These are phyloP conservation scores for Miamiensis avidus DNA, from an alignment of 169 alveolate genomes.

Conservation along the genomic window DNA sequence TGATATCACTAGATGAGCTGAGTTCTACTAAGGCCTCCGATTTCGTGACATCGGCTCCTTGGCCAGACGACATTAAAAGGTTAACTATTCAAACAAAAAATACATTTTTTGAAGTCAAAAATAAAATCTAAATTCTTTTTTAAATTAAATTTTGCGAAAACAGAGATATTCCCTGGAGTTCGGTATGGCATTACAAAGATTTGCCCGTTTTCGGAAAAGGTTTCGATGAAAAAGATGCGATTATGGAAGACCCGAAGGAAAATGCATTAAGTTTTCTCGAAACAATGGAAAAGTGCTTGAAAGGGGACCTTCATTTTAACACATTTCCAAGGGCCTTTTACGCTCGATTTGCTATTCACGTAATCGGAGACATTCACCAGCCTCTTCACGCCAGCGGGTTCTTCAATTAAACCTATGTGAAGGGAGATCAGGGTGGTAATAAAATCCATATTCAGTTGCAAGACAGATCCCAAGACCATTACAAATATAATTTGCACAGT, in stretches of 20 bases:
- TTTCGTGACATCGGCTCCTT: constrained; percentile 52
- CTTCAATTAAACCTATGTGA: constrained; percentile 56
- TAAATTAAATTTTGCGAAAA: too few species aligned
- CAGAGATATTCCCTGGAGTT: constrained; percentile 4
- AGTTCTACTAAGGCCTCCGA: constrained; percentile 48
- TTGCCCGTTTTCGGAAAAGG: constrained; percentile 5
- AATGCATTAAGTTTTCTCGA: constrained; percentile 2
- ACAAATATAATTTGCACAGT: too few species aligned
- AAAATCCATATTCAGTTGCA: neutral
- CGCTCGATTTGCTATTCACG: constrained; percentile 77
- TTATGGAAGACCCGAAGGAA: constrained; percentile 23
- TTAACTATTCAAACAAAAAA: too few species aligned
- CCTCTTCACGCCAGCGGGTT: constrained; percentile 76
- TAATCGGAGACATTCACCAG: constrained; percentile 86
- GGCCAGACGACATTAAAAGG: constrained; percentile 70
- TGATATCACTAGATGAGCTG: constrained; percentile 9
- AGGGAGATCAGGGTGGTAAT: constrained; percentile 84
- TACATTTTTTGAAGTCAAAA: too few species aligned
- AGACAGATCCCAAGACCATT: neutral
- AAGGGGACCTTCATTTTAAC: neutral
- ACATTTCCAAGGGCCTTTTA: constrained; percentile 16
- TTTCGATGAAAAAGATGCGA: constrained; percentile 18
- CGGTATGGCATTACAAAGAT: constrained; percentile 13
- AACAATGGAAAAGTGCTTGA: constrained; percentile 4
- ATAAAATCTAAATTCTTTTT: too few species aligned